Evolutionary conservation across 768 basidiomycete genomes (phyloP).

Genomic region (Kondoa subrosea): DNA sequence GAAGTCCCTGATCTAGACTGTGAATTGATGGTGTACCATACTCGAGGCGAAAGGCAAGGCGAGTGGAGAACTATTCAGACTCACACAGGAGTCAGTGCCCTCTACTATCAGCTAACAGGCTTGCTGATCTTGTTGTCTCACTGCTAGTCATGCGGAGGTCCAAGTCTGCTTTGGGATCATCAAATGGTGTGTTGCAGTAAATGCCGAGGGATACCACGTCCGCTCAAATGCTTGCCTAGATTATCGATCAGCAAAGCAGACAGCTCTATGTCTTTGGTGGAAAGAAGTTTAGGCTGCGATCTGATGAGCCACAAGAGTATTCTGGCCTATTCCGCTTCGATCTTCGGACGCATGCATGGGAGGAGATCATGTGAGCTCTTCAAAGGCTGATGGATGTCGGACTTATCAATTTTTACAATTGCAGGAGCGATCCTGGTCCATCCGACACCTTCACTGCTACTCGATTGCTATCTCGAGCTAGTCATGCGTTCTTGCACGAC

Average conservation of each 20-base stretch:
- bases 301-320: constrained; percentile 6
- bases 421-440: constrained; percentile 2
- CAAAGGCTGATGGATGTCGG: not conserved
- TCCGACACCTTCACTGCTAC: constrained; percentile 2
- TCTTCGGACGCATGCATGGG: not conserved
- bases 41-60: constrained; percentile 1
- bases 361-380: not conserved
- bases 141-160: constrained; percentile 2
- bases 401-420: not conserved
- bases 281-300: constrained; percentile 4
- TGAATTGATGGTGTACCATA: constrained; percentile 16
- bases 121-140: too few species aligned
- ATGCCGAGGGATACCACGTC: not conserved
- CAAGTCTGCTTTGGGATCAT: not conserved
- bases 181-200: not conserved
- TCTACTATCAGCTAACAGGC: too few species aligned
- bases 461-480: constrained; percentile 22
- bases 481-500: constrained; percentile 25
- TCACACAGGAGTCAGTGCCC: too few species aligned
- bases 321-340: constrained; percentile 5
- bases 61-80: too few species aligned
- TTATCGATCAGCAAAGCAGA: constrained; percentile 1
- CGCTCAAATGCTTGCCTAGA: constrained; percentile 3
- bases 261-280: constrained; percentile 17
- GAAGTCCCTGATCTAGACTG: not conserved